phyloP scores from a whole-genome alignment of 495 filamentous ascomycete genomes.

The Penicillium maclennaniae region DNA sequence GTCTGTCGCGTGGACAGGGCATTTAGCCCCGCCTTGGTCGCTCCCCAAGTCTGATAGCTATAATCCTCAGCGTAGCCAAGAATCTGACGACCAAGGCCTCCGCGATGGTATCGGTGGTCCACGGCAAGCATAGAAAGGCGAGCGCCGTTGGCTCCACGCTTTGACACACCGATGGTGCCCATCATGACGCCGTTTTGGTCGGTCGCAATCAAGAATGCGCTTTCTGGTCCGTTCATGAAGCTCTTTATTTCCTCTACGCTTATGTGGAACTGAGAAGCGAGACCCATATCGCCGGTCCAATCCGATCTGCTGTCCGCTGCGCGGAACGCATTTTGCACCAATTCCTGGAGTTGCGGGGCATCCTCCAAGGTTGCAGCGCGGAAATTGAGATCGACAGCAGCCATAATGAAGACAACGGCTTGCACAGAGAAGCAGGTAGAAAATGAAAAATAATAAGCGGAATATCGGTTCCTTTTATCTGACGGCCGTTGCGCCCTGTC shows the following conservation, averaged over 20 bases:
- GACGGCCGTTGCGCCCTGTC: background rate
- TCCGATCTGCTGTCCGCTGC: slow-evolving; percentile 32
- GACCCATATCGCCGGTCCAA: slow-evolving; percentile 38
- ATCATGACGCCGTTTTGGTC: slow-evolving; percentile 19
- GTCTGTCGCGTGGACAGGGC: slow-evolving; percentile 37
- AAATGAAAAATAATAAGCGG: background rate
- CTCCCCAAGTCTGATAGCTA: slow-evolving; percentile 27
- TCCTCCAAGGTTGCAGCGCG: slow-evolving; percentile 29
- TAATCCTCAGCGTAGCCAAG: slow-evolving; percentile 40
- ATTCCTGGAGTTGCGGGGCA: slow-evolving; percentile 22
- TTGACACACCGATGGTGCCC: slow-evolving; percentile 33
- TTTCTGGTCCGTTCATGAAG: slow-evolving; percentile 39
- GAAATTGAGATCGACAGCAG: slow-evolving; percentile 21
- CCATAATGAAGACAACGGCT: background rate
- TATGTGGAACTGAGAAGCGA: slow-evolving; percentile 30
- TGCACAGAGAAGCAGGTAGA: background rate
- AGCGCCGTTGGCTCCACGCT: slow-evolving; percentile 16
- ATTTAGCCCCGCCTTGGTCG: slow-evolving; percentile 28
- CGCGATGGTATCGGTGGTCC: slow-evolving; percentile 28
- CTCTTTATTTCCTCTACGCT: slow-evolving; percentile 22
- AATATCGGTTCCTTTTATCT: background rate
- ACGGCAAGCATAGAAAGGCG: slow-evolving; percentile 45
- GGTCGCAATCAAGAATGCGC: slow-evolving; percentile 31
- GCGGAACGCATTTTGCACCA: slow-evolving; percentile 42
- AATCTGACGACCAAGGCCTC: slow-evolving; percentile 38